Conservation (phyloP, 164 flowering plant genomes). For the Magnolia sinica region DNA sequence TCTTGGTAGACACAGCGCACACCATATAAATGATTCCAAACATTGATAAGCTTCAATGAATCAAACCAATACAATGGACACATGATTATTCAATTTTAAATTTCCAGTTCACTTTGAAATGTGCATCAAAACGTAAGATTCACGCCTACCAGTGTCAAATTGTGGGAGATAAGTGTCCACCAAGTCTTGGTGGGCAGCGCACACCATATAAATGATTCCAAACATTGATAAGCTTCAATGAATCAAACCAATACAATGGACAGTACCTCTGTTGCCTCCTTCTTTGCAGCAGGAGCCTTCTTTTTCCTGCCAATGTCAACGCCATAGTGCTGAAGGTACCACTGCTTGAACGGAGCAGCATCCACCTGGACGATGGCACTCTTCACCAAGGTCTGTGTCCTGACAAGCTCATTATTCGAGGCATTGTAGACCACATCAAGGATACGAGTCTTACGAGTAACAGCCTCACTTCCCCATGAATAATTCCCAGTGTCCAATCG, state of each 20-base stretch:
- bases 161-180: too few relatives aligned
- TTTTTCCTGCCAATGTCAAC: constrained; percentile 31
- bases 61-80: neutral
- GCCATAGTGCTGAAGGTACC: constrained; percentile 34
- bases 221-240: neutral
- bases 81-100: neutral
- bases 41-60: neutral
- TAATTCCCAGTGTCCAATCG: constrained; percentile 31
- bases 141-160: too few relatives aligned
- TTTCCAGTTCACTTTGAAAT: too few relatives aligned
- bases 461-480: constrained; percentile 34
- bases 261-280: constrained; percentile 25
- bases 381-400: constrained; percentile 35
- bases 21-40: neutral
- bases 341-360: constrained; percentile 31
- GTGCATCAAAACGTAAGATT: too few relatives aligned
- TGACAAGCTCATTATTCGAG: constrained; percentile 32
- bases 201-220: neutral
- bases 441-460: constrained; percentile 29
- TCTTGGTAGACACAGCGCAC: too few relatives aligned
- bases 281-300: constrained; percentile 22
- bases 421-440: constrained; percentile 39
- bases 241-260: neutral
- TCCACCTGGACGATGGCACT: constrained; percentile 34
- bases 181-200: too few relatives aligned